Evolutionary conservation across 495 filamentous ascomycete genomes (phyloP), one percentile per base, ranked within the genome.

Genomic region (Aspergillus coremiiformis): DNA sequence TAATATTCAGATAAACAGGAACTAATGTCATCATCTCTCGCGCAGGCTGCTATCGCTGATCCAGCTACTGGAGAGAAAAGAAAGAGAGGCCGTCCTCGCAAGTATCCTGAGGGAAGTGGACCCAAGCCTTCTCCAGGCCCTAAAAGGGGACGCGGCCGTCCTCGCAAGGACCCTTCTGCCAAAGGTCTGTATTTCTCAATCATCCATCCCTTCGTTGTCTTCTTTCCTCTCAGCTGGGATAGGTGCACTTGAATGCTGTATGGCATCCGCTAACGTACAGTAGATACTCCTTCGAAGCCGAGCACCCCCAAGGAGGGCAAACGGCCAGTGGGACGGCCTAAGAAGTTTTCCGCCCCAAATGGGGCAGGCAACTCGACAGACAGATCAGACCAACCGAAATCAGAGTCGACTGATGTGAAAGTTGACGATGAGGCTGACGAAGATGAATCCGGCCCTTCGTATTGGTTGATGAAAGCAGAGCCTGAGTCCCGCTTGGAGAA

Each of bases 391-490:
- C 51, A 53, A 23, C 20, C 46, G 3, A 55, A 63, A n/a, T 47
- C 54, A 11, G 50, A 52, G 39, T 49, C 52, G 43, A 7, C 47
- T 21, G 60, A 60, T 3, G 44, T 47, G n/a, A 52, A 53, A 3
- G 21, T 37, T 3, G 35, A 44, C 2, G 52, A 43, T 7, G 48
- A 54, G 22, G 9, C 32, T 1, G 50, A 58, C 23, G 45, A 49
- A 20, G 50, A 53, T 4, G 59, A 60, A 6, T 49, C 57, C 22
- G 64, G 57, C 15, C 66, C 56, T 21, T 72, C 71, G 20, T 95
- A 89, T 68, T 96, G 91, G 92, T 81, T 97, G 54, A 82, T 97
- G 81, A 97, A 97, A 72, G 90, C 92, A 7, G 92, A 97, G 68
- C 92, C 93, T 2, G 85, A 90, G 60, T 82, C 89, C 22, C 84